Percentiles rank a stretch among this genome's conserved stretches.
phyloP scores from a whole-genome alignment of 129 eudicot species.

The Mikania micrantha region DNA sequence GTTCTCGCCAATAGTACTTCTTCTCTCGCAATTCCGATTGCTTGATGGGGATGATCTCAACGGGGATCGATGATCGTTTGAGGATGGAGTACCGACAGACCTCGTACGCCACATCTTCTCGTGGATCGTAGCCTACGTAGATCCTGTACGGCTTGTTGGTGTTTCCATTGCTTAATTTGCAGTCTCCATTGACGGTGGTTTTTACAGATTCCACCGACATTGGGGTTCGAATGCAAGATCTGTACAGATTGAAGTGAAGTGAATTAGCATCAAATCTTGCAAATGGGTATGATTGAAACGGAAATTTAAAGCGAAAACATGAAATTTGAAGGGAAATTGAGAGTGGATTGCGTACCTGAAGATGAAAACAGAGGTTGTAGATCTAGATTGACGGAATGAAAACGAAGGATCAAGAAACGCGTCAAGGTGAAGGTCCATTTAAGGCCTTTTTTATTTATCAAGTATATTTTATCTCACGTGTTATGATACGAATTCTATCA shows the following conservation, averaged over 20 bases:
- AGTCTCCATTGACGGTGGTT: background rate
- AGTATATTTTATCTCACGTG: too few relatives aligned
- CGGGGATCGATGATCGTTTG: conserved; percentile 67
- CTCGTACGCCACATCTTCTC: conserved; percentile 74
- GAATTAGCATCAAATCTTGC: background rate
- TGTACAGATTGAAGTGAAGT: conserved; percentile 11
- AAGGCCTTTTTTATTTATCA: background rate
- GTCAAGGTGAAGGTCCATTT: conserved; percentile 1
- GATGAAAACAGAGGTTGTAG: conserved; percentile 15
- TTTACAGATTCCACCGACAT: conserved; percentile 25
- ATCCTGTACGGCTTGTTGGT: conserved; percentile 36
- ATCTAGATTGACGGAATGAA: conserved; percentile 23
- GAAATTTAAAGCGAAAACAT: background rate
- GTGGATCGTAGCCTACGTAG: conserved; percentile 80
- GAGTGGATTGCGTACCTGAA: conserved; percentile 1
- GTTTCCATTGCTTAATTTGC: background rate
- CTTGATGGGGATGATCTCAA: conserved; percentile 67
- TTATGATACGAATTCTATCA: too few relatives aligned
- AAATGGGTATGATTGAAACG: too few relatives aligned
- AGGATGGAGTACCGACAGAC: conserved; percentile 69
- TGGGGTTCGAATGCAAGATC: background rate
- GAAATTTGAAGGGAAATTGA: background rate
- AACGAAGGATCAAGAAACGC: conserved; percentile 18
- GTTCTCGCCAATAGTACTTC: conserved; percentile 72
- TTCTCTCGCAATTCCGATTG: conserved; percentile 59